Evolutionary conservation across 2,329 filamentous ascomycete genomes (phyloP).

Genomic region (Aspergillus felis): DNA sequence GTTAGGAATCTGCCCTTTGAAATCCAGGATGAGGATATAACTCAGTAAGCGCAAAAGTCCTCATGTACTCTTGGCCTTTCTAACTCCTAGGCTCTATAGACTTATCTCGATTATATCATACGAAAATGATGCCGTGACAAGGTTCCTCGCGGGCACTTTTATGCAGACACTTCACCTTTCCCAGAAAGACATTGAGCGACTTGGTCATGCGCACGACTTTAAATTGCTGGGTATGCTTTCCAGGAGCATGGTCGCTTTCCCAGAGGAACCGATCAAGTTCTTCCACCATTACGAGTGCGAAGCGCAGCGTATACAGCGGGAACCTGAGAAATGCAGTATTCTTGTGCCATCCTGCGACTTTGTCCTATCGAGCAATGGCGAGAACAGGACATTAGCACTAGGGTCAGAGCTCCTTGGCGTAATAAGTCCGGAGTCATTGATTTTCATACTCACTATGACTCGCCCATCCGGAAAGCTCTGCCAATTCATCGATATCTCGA

Average conservation of each 20-base stretch:
- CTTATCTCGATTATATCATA: slow-evolving; percentile 10
- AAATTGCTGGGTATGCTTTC: slow-evolving; percentile 4
- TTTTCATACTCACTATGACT: slow-evolving; percentile 8
- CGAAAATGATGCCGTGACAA: slow-evolving; percentile 12
- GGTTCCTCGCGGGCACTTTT: slow-evolving; percentile 18
- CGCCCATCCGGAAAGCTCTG: neutral
- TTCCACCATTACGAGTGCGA: slow-evolving; percentile 7
- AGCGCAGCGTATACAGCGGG: neutral
- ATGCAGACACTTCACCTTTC: slow-evolving; percentile 11
- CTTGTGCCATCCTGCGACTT: slow-evolving; percentile 5
- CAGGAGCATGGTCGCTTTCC: neutral
- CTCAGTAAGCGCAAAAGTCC: slow-evolving; percentile 5
- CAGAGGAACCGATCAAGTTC: slow-evolving; percentile 1
- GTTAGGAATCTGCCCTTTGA: slow-evolving; percentile 1
- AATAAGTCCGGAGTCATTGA: neutral
- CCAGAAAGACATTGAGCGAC: neutral
- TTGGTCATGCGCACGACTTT: slow-evolving; percentile 7
- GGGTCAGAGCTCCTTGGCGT: slow-evolving; percentile 6
- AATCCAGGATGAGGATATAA: neutral
- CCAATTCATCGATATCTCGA: slow-evolving; percentile 8
- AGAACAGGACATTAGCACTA: neutral
- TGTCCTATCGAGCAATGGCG: slow-evolving; percentile 4
- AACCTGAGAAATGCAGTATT: neutral
- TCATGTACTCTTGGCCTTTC: neutral
- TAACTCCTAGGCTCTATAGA: neutral